phyloP scores from a whole-genome alignment of 306 rosid species.

The Fagus sylvatica region DNA sequence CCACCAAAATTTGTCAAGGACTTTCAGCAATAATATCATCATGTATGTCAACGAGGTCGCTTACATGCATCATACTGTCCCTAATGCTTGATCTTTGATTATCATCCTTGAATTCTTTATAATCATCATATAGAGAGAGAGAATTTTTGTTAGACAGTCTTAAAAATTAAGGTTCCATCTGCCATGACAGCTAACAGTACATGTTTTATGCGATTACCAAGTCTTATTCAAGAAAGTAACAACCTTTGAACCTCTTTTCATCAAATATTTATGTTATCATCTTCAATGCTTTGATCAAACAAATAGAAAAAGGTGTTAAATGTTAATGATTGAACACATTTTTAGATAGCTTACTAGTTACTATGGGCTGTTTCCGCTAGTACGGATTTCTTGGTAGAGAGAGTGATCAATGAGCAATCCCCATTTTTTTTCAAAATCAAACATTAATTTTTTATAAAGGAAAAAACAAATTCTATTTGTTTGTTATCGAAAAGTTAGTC shows the following conservation, averaged over 20 bases:
- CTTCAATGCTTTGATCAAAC: not conserved
- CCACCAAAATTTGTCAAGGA: conserved; percentile 43
- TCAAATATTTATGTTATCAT: not conserved
- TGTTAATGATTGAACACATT: conserved; percentile 3
- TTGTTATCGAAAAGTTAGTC: not conserved
- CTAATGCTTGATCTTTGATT: conserved; percentile 8
- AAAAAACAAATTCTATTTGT: not conserved
- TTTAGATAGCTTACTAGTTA: conserved; percentile 5
- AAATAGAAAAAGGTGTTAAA: not conserved
- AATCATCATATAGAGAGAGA: not conserved
- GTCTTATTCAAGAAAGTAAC: not conserved
- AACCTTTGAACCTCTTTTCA: not conserved
- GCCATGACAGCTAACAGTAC: no score
- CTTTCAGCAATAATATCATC: not conserved
- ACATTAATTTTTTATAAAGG: no score
- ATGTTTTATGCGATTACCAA: not conserved
- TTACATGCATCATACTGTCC: conserved; percentile 22
- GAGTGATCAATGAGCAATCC: conserved; percentile 7
- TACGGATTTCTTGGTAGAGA: conserved; percentile 29
- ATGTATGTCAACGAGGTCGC: conserved; percentile 5
- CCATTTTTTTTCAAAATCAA: no score
- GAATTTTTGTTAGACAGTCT: not conserved
- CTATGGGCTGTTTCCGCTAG: conserved; percentile 24
- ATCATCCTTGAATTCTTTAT: not conserved
- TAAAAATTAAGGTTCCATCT: conserved; percentile 11